These are phyloP conservation scores for Crucibulum laeve DNA, from an alignment of 768 basidiomycete genomes.

Conservation along the genomic window DNA sequence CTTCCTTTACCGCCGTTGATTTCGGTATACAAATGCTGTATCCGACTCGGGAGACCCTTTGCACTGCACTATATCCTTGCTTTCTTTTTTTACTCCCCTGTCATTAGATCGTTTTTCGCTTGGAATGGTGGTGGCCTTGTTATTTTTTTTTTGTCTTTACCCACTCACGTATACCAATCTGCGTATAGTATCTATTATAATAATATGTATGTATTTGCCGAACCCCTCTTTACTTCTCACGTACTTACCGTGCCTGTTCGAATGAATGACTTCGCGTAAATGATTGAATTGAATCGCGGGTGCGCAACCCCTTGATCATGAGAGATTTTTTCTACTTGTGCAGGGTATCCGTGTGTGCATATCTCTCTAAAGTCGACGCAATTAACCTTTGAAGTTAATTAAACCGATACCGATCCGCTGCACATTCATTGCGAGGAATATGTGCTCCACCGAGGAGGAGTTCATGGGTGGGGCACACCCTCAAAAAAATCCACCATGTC, in stretches of 20 bases:
- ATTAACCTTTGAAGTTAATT: not conserved
- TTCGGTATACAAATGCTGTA: not conserved
- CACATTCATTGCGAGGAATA: not conserved
- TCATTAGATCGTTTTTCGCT: not conserved
- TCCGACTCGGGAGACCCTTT: not conserved
- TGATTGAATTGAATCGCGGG: not conserved
- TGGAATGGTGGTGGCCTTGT: not conserved
- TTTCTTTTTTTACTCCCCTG: not conserved
- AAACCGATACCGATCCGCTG: not conserved
- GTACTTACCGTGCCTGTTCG: not conserved
- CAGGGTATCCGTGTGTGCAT: not conserved
- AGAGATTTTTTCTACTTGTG: not conserved
- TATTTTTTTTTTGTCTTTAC: constrained; percentile 3
- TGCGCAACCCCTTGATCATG: not conserved
- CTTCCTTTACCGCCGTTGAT: not conserved
- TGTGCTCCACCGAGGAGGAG: too few relatives aligned
- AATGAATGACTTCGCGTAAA: not conserved
- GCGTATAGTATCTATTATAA: constrained; percentile 1
- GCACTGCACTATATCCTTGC: not conserved
- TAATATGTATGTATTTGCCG: constrained; percentile 7
- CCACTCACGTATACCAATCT: constrained; percentile 4
- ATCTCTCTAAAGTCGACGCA: not conserved
- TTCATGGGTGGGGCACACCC: too few relatives aligned
- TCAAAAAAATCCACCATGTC: too few relatives aligned
- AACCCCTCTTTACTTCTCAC: not conserved